These are phyloP conservation scores for Suillus clintonianus DNA, from an alignment of 768 basidiomycete species.

Conservation along the genomic window DNA sequence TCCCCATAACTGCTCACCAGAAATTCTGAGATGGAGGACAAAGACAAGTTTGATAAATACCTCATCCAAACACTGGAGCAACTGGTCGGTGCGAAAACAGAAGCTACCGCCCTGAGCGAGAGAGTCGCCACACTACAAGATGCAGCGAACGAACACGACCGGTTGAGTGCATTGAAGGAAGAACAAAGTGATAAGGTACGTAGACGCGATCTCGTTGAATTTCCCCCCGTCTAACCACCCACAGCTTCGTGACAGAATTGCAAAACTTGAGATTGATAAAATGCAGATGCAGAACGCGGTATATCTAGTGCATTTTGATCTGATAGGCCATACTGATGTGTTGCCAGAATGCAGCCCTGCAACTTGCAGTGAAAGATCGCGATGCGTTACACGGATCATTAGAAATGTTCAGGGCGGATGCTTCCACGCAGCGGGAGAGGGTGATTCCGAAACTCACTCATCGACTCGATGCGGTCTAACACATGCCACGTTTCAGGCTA, in stretches of 20 bases:
- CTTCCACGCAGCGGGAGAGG: neutral
- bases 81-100: neutral
- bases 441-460: neutral
- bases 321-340: neutral
- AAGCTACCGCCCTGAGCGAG: neutral
- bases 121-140: neutral
- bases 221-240: neutral
- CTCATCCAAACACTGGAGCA: neutral
- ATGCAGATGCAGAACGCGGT: neutral
- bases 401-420: neutral
- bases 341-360: neutral
- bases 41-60: neutral
- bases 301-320: neutral
- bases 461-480: neutral
- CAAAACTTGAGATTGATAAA: neutral
- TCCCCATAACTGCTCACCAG: neutral
- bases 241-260: neutral
- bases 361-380: neutral
- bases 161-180: neutral
- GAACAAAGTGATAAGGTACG: neutral
- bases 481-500: neutral
- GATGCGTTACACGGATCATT: neutral
- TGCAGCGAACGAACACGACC: neutral
- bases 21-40: neutral
- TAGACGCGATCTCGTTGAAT: neutral